These are phyloP conservation scores for Podaxis sp. DNA, from an alignment of 768 basidiomycete genomes.

Conservation along the genomic window DNA sequence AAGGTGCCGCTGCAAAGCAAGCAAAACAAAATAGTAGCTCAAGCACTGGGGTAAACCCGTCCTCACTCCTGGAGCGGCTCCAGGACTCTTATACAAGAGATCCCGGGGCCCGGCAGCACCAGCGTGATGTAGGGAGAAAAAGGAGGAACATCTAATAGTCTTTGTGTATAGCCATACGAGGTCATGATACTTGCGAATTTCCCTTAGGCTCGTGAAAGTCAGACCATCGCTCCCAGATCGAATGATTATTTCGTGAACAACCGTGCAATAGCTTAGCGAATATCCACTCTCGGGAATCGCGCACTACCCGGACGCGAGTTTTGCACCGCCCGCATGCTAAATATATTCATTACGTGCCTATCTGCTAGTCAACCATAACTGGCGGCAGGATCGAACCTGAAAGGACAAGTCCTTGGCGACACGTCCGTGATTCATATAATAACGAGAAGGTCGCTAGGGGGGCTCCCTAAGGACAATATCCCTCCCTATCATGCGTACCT, in stretches of 20 bases:
- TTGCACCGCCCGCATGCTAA: neutral
- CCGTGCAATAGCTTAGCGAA: neutral
- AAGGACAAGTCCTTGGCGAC: slow-evolving; percentile 7
- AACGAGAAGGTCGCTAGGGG: neutral
- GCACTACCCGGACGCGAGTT: neutral
- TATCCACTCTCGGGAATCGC: neutral
- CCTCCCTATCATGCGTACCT: neutral
- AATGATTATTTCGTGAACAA: no score
- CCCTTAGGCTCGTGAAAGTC: neutral
- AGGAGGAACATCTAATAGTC: slow-evolving; percentile 5
- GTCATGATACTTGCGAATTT: no score
- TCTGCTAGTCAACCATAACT: neutral
- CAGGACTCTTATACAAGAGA: slow-evolving; percentile 7
- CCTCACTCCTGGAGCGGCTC: slow-evolving; percentile 18
- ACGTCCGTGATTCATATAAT: neutral
- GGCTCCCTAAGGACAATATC: neutral
- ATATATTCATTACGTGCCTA: neutral
- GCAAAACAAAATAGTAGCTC: neutral
- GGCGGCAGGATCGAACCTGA: neutral
- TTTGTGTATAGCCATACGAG: neutral
- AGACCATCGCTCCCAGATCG: no score
- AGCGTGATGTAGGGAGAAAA: slow-evolving; percentile 6
- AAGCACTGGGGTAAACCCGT: slow-evolving; percentile 1
- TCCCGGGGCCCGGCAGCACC: neutral
- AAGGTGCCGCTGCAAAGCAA: slow-evolving; percentile 18